A percentile compares a stretch with the other conserved stretches of the same genome.
These are phyloP conservation scores for Coniochaeta pulveracea DNA, from an alignment of 2,329 filamentous ascomycete species.

Conservation along the genomic window DNA sequence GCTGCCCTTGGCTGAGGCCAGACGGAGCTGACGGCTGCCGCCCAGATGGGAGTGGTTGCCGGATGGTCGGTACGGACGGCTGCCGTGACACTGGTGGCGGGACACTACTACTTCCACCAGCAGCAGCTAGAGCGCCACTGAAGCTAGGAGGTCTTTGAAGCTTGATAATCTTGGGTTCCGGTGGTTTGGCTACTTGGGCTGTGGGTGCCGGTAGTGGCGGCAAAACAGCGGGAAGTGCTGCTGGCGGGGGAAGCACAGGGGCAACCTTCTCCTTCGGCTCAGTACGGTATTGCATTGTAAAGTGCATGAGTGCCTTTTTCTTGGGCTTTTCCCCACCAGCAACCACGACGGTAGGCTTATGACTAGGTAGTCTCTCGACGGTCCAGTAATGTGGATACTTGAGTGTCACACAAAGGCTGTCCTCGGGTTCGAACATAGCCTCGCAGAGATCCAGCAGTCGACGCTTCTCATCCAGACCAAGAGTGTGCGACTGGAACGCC, in stretches of 20 bases:
- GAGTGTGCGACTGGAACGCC: slow-evolving; percentile 33
- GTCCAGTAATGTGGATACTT: slow-evolving; percentile 35
- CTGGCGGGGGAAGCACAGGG: slow-evolving; percentile 5
- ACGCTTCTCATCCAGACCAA: slow-evolving; percentile 34
- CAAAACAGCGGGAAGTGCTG: neutral
- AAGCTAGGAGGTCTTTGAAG: slow-evolving; percentile 14
- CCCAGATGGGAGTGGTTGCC: slow-evolving; percentile 8
- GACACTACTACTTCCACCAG: slow-evolving; percentile 7
- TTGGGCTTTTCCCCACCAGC: slow-evolving; percentile 4
- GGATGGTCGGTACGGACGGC: slow-evolving; percentile 13
- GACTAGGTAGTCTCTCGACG: slow-evolving; percentile 15
- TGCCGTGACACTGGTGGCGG: slow-evolving; percentile 9
- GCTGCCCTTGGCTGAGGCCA: too few species aligned
- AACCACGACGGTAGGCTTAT: neutral
- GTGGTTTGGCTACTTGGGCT: slow-evolving; percentile 11
- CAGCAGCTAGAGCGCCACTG: slow-evolving; percentile 5
- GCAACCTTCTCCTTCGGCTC: slow-evolving; percentile 8
- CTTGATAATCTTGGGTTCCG: slow-evolving; percentile 20
- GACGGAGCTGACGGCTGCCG: slow-evolving; percentile 3
- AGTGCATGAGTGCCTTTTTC: slow-evolving; percentile 12
- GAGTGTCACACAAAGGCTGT: slow-evolving; percentile 32
- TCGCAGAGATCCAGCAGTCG: slow-evolving; percentile 40
- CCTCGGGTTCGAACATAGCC: slow-evolving; percentile 36
- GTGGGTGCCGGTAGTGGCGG: slow-evolving; percentile 9
- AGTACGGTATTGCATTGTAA: slow-evolving; percentile 11